Base-by-base conservation (phyloP, 305 asterid species). In the Plantago coronopus region DNA sequence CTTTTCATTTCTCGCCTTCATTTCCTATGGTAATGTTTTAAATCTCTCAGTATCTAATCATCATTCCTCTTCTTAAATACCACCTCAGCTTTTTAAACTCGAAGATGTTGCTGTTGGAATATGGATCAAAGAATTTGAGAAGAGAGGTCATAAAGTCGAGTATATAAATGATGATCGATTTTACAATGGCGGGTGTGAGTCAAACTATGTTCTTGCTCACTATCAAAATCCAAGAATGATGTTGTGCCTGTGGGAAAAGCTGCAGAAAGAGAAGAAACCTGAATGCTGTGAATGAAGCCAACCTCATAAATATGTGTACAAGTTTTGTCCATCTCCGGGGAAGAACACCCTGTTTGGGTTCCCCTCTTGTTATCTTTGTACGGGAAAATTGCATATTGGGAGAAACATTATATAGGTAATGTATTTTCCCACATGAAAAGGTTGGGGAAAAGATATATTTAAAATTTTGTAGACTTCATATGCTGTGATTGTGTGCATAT, bases 91-190 rank as follows among this genome's bases (percentile, higher is more conserved):
- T 50, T 84, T 91, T 48, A 91, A 88, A 67, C 82, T 91, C 7
- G 98, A 91, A 79, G 98, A 91, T 69, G 98, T 91, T 56, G 95
- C 95, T 17, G 82, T 91, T 69, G 96, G 98, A 9, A 83, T 91
- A 74, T 91, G 98, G 98, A 71, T 88, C 10, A 77, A 86, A 74
- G 79, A 78, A 62, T 91, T 75, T 69, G 72, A 72, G 73, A 80
- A 74, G 59, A 68, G 66, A 7, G 81, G 81, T 18, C 66, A 65
- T 31, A 74, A 59, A 58, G 74, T 86, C 17, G 82, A 81, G 66
- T 86, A 81, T 59, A 56, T 69, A 17, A 74, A 73, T 17, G 91
- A 91, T 22, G 88, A 86, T 15, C 69, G 83, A 22, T 88, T 88
- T 65, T 21, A 74, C 84, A 88, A 81, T 34, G 86, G 80, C 8